Base-by-base conservation (phyloP, 23 red algal species). In the Agarophyton chilense region DNA sequence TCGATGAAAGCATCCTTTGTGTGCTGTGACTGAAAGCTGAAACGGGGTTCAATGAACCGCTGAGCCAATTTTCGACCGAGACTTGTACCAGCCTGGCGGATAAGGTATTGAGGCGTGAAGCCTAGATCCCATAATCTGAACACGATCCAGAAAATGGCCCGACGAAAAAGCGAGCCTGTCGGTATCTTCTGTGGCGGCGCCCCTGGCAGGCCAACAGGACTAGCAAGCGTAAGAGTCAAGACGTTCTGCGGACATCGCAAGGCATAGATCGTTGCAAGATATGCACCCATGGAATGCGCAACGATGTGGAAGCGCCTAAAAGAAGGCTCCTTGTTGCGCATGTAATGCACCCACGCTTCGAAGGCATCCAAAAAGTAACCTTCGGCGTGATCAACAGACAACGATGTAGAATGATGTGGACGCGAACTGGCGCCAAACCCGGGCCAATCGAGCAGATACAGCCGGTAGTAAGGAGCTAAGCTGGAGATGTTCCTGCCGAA, bases 381-480 rank as follows among this genome's bases (percentile, higher is more conserved):
- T 21, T 83, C 89, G 19, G 89, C 89, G 24, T 73, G 38, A 56
- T 73, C 65, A 1, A 60, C 56, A 18, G 52, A 33, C 40, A 74
- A 25, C 10, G 76, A 43, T 4, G 62, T 42, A 4, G 31, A 46
- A 44, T 74, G 67, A 18, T 77, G 41, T 34, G 95, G 95, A 10
- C 92, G 85, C 1, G 83, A 90, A 35, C 83, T 90, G 43, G 53
- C 90, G 36, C 95, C 95, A 43, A 92, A 94, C 1, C 95, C 95
- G 2, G 87, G 57, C 95, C 95, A 98, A 45, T 98, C 95, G 13
- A 98, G 71, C 45, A 87, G 57, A 52, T 89, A 63, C 28, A 98
- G 75, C 18, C 95, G 90, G 52, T 65, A 94, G 42, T 72, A 35
- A 21, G 55, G 49, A 28, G 95, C 72, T 29, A 98, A 60, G 22